Percentiles rank a stretch among this genome's conserved stretches.
Conservation (phyloP, 352 stramenopile species). For the Pythium utonaiense region DNA sequence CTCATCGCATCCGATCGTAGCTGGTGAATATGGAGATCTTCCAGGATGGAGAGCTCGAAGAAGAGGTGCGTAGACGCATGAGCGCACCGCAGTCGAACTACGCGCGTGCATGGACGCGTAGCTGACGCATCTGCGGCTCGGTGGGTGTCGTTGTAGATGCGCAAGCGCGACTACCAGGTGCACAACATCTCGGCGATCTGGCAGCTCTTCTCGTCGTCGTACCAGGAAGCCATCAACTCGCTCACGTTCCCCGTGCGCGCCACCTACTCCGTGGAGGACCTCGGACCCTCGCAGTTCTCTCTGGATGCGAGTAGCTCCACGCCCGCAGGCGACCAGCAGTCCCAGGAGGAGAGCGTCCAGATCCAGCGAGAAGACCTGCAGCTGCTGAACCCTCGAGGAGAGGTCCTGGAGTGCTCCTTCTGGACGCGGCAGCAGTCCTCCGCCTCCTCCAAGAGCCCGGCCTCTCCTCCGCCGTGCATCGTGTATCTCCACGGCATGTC, state of each 20-base stretch:
- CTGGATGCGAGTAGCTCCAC: slow-evolving; percentile 4
- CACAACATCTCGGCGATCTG: slow-evolving; percentile 58
- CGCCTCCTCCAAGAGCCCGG: background rate
- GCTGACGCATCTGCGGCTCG: background rate
- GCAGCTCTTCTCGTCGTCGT: slow-evolving; percentile 67
- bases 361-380: slow-evolving; percentile 57
- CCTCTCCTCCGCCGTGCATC: slow-evolving; percentile 39
- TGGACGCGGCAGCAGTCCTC: slow-evolving; percentile 25
- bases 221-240: slow-evolving; percentile 72
- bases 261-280: slow-evolving; percentile 48
- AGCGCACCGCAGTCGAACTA: background rate
- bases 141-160: slow-evolving; percentile 34
- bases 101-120: background rate
- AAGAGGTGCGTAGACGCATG: slow-evolving; percentile 43
- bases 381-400: slow-evolving; percentile 42
- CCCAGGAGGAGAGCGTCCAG: background rate
- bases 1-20: too few relatives aligned
- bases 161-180: slow-evolving; percentile 49
- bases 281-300: slow-evolving; percentile 33
- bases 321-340: background rate
- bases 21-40: slow-evolving; percentile 69
- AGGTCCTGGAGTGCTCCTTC: slow-evolving; percentile 70
- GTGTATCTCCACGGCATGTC: slow-evolving; percentile 81
- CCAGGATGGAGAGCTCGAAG: slow-evolving; percentile 70
- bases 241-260: slow-evolving; percentile 61